A percentile compares a stretch with the other conserved stretches of the same genome.
Conservation (phyloP, 78 protist genomes). For the Speleostelium caveatum region DNA sequence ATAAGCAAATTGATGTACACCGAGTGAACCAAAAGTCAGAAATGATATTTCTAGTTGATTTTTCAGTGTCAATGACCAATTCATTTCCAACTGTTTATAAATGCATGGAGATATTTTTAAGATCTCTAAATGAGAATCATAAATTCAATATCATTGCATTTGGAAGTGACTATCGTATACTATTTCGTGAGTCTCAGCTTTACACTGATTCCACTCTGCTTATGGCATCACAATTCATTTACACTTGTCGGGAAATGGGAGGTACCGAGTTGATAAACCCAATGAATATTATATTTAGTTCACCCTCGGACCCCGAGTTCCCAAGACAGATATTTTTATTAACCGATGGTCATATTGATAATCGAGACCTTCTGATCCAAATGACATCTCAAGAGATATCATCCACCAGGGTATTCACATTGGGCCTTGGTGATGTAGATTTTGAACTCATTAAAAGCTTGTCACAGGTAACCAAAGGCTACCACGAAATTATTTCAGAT, state of each 20-base stretch:
- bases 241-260: too few relatives aligned
- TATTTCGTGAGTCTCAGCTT: background rate
- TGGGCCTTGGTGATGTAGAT: slow-evolving; percentile 91
- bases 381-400: slow-evolving; percentile 11
- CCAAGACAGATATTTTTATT: slow-evolving; percentile 89
- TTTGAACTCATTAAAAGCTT: slow-evolving; percentile 86
- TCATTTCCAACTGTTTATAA: background rate
- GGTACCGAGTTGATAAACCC: slow-evolving; percentile 43
- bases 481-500: slow-evolving; percentile 71
- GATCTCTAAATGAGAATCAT: slow-evolving; percentile 20
- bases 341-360: slow-evolving; percentile 91
- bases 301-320: slow-evolving; percentile 16
- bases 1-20: too few relatives aligned
- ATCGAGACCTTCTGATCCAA: slow-evolving; percentile 43
- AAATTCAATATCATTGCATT: slow-evolving; percentile 31
- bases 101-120: background rate
- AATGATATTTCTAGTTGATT: background rate
- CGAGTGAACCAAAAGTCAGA: background rate
- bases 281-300: background rate
- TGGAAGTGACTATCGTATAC: background rate
- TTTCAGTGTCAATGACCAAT: background rate
- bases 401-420: slow-evolving; percentile 81
- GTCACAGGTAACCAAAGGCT: slow-evolving; percentile 89
- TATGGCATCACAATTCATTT: background rate
- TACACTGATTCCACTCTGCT: background rate